Percentiles rank a stretch among this genome's conserved stretches.
These are phyloP conservation scores for Saccharomyces jurei DNA, from an alignment of 805 yeast genomes.

Conservation along the genomic window DNA sequence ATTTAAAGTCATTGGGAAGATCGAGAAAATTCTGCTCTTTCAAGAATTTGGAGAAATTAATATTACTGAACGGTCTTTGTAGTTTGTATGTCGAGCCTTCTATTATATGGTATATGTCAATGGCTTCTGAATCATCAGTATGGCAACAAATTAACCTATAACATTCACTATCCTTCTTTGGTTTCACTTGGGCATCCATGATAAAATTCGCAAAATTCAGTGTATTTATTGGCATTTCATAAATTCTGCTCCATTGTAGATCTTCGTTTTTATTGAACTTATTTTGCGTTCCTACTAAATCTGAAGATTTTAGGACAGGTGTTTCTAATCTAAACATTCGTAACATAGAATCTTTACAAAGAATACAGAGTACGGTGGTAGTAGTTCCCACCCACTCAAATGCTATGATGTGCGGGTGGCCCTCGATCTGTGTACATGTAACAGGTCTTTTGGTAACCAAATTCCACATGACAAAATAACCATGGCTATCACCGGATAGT, in stretches of 20 bases:
- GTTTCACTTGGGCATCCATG: background rate
- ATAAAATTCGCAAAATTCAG: slow-evolving; percentile 27
- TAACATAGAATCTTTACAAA: slow-evolving; percentile 22
- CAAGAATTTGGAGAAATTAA: slow-evolving; percentile 14
- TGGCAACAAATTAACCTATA: slow-evolving; percentile 24
- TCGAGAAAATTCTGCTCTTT: slow-evolving; percentile 1
- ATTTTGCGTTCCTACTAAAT: background rate
- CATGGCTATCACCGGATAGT: slow-evolving; percentile 24
- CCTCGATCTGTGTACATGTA: slow-evolving; percentile 2
- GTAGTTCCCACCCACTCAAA: slow-evolving; percentile 7
- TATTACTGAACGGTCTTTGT: slow-evolving; percentile 14
- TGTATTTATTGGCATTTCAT: slow-evolving; percentile 28
- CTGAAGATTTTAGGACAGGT: background rate
- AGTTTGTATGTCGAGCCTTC: slow-evolving; percentile 9
- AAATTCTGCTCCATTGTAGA: slow-evolving; percentile 4
- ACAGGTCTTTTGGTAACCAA: slow-evolving; percentile 23
- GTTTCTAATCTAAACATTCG: slow-evolving; percentile 11
- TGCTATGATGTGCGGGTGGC: slow-evolving; percentile 13
- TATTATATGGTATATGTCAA: slow-evolving; percentile 20
- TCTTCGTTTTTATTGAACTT: background rate
- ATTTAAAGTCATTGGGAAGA: slow-evolving; percentile 14
- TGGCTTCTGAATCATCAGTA: slow-evolving; percentile 23
- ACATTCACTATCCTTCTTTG: background rate
- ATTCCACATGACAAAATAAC: slow-evolving; percentile 23
- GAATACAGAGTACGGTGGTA: slow-evolving; percentile 9